These are phyloP conservation scores for Cystobasidium tubakii DNA, from an alignment of 768 basidiomycete species.

Conservation along the genomic window DNA sequence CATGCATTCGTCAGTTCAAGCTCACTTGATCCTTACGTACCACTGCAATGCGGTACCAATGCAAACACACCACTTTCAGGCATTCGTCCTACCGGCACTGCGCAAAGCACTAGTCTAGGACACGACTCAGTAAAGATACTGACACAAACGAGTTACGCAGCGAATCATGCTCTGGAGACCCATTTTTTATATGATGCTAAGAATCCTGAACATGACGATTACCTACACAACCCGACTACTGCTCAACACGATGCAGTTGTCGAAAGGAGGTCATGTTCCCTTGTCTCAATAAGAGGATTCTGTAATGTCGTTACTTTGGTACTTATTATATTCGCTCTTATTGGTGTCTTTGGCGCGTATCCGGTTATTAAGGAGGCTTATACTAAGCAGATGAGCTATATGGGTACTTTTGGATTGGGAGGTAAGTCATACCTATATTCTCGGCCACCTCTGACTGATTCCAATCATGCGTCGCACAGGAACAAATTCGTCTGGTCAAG, in stretches of 20 bases:
- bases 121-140: not conserved
- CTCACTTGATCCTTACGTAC: not conserved
- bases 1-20: not conserved
- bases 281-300: constrained; percentile 79
- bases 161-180: constrained; percentile 16
- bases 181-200: constrained; percentile 32
- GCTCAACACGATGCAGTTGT: constrained; percentile 16
- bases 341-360: constrained; percentile 79
- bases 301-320: constrained; percentile 69
- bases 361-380: constrained; percentile 66
- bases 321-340: constrained; percentile 61
- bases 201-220: constrained; percentile 29
- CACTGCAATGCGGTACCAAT: not conserved
- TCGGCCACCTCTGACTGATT: not conserved
- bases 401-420: not conserved
- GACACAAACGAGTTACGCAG: not conserved
- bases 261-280: constrained; percentile 12
- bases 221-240: constrained; percentile 17
- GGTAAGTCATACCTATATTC: not conserved
- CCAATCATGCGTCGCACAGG: constrained; percentile 57
- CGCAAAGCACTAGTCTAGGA: not conserved
- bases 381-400: constrained; percentile 41
- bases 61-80: not conserved
- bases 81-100: not conserved
- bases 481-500: constrained; percentile 70